phyloP scores from a whole-genome alignment of 2,329 filamentous ascomycete species.

The Cordyceps sp. region DNA sequence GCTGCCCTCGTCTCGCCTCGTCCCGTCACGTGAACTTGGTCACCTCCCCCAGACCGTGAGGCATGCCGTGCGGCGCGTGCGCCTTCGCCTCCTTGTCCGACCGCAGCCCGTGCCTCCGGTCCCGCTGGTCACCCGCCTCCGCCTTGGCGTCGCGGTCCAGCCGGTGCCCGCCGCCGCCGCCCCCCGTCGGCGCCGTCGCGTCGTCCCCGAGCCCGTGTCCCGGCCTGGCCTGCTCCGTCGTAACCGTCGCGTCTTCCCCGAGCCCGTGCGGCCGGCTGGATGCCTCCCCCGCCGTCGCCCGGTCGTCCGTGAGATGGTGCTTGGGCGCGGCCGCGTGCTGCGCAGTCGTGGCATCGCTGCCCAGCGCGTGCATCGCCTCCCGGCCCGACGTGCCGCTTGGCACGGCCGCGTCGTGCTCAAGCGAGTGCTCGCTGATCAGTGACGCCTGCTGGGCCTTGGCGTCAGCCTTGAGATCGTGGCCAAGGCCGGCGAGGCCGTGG shows the following conservation, averaged over 20 bases:
- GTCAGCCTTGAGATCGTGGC: constrained; percentile 4
- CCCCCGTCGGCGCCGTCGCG: not conserved
- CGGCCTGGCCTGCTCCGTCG: not conserved
- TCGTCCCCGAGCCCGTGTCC: constrained; percentile 3
- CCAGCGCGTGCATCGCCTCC: constrained; percentile 3
- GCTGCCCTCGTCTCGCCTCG: too few species aligned
- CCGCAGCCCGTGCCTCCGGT: constrained; percentile 1
- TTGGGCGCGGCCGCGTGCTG: not conserved
- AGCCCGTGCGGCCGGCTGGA: constrained; percentile 1
- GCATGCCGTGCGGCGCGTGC: not conserved
- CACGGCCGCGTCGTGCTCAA: constrained; percentile 3
- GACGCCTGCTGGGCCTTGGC: not conserved
- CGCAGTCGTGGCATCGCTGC: constrained; percentile 2
- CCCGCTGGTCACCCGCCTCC: not conserved
- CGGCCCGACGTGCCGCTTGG: not conserved
- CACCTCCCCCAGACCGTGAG: not conserved
- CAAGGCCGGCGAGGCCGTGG: not conserved
- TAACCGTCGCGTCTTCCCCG: constrained; percentile 1
- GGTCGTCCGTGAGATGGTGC: constrained; percentile 2
- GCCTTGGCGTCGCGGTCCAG: constrained; percentile 1
- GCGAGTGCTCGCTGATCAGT: constrained; percentile 1
- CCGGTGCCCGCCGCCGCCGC: not conserved
- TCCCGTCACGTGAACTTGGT: too few species aligned
- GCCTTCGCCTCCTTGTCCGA: not conserved
- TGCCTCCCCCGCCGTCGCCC: not conserved